phyloP scores from a whole-genome alignment of 768 basidiomycete genomes.

The Phanerochaete sordida region DNA sequence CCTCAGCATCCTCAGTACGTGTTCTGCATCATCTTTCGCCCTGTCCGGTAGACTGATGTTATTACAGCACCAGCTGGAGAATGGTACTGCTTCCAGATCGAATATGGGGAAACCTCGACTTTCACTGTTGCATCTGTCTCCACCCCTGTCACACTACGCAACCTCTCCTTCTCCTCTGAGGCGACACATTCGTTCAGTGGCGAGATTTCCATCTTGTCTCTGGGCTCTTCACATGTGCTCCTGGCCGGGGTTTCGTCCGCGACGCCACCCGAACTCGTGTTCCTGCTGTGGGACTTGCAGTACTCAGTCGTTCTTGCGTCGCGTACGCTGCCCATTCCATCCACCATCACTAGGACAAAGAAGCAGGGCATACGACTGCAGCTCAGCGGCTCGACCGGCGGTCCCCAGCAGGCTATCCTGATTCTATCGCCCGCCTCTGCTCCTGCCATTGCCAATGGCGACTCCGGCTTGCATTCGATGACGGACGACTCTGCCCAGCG shows the following conservation, averaged over 20 bases:
- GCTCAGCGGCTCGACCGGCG: conserved; percentile 8
- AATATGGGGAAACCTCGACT: conserved; percentile 5
- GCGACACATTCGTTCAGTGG: not conserved
- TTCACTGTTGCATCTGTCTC: conserved; percentile 11
- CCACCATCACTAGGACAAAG: conserved; percentile 19
- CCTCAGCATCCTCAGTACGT: conserved; percentile 29
- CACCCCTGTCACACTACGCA: conserved; percentile 17
- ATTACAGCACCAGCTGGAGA: conserved; percentile 17
- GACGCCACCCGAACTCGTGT: conserved; percentile 19
- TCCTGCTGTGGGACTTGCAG: conserved; percentile 32
- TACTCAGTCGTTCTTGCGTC: conserved; percentile 29
- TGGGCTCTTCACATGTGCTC: conserved; percentile 29
- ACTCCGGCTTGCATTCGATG: not conserved
- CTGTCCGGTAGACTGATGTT: not conserved
- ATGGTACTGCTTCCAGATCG: conserved; percentile 20
- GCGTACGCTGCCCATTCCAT: conserved; percentile 23
- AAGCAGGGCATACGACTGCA: conserved; percentile 15
- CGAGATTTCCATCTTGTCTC: conserved; percentile 23
- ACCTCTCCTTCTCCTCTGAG: conserved; percentile 17
- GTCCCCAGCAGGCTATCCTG: conserved; percentile 12
- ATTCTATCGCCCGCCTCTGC: conserved; percentile 14
- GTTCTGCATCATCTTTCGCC: not conserved
- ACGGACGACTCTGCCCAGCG: conserved; percentile 17
- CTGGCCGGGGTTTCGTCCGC: conserved; percentile 20
- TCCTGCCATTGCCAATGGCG: not conserved